Percentiles rank a stretch among this genome's conserved stretches.
phyloP scores from a whole-genome alignment of 2,329 filamentous ascomycete species.

The Arthrobotrys pseudoclavata region DNA sequence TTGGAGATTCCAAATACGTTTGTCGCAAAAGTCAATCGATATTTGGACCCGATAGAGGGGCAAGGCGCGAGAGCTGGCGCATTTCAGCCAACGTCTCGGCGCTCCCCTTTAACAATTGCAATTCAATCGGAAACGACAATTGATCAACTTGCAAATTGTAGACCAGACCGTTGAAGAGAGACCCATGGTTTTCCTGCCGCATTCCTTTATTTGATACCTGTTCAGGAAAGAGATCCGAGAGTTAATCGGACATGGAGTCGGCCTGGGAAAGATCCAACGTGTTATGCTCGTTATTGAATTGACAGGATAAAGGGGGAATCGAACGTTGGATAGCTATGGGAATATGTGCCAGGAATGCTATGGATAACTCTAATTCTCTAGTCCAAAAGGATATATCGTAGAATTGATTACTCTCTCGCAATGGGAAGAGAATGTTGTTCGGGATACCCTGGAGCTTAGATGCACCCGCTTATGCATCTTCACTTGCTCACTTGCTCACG shows the following conservation, averaged over 20 bases:
- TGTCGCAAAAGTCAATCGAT: slow-evolving; percentile 56
- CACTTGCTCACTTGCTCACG: slow-evolving; percentile 60
- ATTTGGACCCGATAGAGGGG: slow-evolving; percentile 33
- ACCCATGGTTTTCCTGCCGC: slow-evolving; percentile 59
- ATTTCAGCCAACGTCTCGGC: slow-evolving; percentile 33
- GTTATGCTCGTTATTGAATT: slow-evolving; percentile 37
- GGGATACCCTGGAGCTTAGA: slow-evolving; percentile 60
- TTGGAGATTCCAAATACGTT: slow-evolving; percentile 57
- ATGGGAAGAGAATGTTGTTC: slow-evolving; percentile 50
- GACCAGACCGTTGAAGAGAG: slow-evolving; percentile 46
- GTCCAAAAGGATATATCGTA: slow-evolving; percentile 55
- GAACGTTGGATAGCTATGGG: slow-evolving; percentile 49
- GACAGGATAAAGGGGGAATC: slow-evolving; percentile 47
- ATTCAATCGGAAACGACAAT: slow-evolving; percentile 49
- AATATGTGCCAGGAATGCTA: slow-evolving; percentile 37
- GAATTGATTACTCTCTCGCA: slow-evolving; percentile 54
- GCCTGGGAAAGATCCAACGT: slow-evolving; percentile 52
- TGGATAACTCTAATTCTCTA: slow-evolving; percentile 59
- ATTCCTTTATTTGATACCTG: slow-evolving; percentile 60
- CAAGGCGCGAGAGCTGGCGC: slow-evolving; percentile 20
- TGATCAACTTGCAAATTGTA: slow-evolving; percentile 36
- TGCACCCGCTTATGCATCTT: slow-evolving; percentile 61
- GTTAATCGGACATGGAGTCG: slow-evolving; percentile 53
- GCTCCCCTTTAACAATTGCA: slow-evolving; percentile 26
- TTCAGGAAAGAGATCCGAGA: slow-evolving; percentile 60